Evolutionary conservation across 495 filamentous ascomycete species (phyloP).

Genomic region (Penicillium canariense): DNA sequence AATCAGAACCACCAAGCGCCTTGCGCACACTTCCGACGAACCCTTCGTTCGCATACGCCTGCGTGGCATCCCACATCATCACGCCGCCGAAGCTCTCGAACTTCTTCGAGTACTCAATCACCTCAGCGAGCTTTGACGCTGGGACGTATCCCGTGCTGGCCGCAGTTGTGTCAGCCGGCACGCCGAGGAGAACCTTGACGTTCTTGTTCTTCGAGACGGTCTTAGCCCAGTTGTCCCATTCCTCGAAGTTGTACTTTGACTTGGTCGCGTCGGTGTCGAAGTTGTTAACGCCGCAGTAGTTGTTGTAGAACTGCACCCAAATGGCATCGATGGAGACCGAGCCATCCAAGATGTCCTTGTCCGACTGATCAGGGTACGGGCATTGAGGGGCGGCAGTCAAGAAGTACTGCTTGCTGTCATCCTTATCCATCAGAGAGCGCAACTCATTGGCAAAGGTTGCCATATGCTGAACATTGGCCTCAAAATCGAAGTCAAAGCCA

Average conservation of each 20-base stretch:
- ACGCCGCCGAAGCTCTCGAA: constrained; percentile 65
- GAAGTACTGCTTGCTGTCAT: constrained; percentile 52
- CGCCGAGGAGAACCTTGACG: constrained; percentile 65
- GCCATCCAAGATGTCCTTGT: constrained; percentile 54
- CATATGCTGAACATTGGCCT: constrained; percentile 49
- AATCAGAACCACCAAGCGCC: constrained; percentile 27
- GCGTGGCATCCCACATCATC: constrained; percentile 70
- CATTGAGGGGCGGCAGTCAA: constrained; percentile 69
- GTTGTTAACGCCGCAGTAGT: constrained; percentile 59
- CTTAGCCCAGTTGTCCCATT: constrained; percentile 72
- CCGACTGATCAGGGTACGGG: constrained; percentile 59
- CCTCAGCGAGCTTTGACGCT: constrained; percentile 39
- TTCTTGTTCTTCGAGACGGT: constrained; percentile 56
- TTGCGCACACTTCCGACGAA: constrained; percentile 48
- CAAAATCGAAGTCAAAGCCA: constrained; percentile 72
- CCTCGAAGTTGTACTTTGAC: constrained; percentile 64
- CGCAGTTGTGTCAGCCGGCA: constrained; percentile 57
- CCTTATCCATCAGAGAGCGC: constrained; percentile 51
- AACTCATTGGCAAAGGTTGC: constrained; percentile 55
- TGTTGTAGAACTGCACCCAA: constrained; percentile 75
- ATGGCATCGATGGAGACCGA: constrained; percentile 60
- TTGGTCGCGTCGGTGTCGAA: constrained; percentile 49
- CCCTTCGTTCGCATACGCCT: constrained; percentile 57
- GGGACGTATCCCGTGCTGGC: constrained; percentile 59
- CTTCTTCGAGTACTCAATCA: constrained; percentile 50